Percentiles rank a stretch among this genome's conserved stretches.
phyloP scores from a whole-genome alignment of 2,329 filamentous ascomycete species.

The Plectosphaerella plurivora region DNA sequence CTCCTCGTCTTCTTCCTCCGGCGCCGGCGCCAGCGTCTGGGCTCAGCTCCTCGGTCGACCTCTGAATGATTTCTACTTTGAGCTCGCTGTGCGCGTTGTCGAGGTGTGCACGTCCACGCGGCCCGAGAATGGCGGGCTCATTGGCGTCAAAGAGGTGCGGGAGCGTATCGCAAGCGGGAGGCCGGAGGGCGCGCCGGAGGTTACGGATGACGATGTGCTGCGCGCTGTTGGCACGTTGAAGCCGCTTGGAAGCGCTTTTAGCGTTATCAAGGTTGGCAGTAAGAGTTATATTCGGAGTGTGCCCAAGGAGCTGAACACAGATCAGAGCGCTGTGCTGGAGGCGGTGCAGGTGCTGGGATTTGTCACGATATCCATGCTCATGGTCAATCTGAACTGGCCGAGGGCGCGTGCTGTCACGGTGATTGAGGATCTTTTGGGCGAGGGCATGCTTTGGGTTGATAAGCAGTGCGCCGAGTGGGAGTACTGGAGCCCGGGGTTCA shows the following conservation, averaged over 20 bases:
- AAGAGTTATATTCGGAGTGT: slow-evolving; percentile 87
- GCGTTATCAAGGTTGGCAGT: slow-evolving; percentile 75
- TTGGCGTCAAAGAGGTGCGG: slow-evolving; percentile 76
- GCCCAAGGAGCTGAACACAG: slow-evolving; percentile 90
- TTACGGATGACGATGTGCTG: slow-evolving; percentile 90
- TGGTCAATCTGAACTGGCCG: slow-evolving; percentile 82
- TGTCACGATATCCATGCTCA: slow-evolving; percentile 84
- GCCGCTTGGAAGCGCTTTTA: slow-evolving; percentile 85
- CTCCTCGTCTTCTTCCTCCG: slow-evolving; percentile 29
- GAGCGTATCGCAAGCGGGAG: slow-evolving; percentile 69
- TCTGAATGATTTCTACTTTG: slow-evolving; percentile 98
- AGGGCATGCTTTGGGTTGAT: slow-evolving; percentile 93
- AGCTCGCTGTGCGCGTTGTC: slow-evolving; percentile 91
- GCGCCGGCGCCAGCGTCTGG: slow-evolving; percentile 70
- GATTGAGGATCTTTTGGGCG: slow-evolving; percentile 81
- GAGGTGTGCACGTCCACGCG: slow-evolving; percentile 86
- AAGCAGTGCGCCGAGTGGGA: slow-evolving; percentile 78
- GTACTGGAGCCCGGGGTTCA: slow-evolving; percentile 86
- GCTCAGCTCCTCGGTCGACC: slow-evolving; percentile 84
- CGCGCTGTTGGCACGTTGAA: slow-evolving; percentile 82
- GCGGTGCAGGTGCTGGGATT: slow-evolving; percentile 86
- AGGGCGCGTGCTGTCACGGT: slow-evolving; percentile 80
- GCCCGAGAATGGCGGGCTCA: slow-evolving; percentile 86
- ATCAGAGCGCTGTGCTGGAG: slow-evolving; percentile 89
- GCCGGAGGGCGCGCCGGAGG: slow-evolving; percentile 71